Conservation (phyloP, 164 flowering plant species). For the Stephania yunnanensis region DNA sequence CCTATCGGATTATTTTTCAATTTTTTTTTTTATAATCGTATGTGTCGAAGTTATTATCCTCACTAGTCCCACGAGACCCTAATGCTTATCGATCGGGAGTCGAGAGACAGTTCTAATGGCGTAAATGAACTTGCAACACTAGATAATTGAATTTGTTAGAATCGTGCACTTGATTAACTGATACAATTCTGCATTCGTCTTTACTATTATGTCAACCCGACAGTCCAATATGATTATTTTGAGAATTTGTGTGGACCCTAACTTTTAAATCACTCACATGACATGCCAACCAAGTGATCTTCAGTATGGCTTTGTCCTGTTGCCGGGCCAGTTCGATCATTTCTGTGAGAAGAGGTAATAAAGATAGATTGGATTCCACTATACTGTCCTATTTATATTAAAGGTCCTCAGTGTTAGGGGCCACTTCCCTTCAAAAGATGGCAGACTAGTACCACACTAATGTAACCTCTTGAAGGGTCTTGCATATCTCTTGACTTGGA, state of each 20-base stretch:
- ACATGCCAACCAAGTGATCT: constrained; percentile 4
- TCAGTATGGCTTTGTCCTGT: neutral
- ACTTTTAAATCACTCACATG: neutral
- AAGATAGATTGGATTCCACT: neutral
- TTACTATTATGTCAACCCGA: no score
- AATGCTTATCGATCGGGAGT: no score
- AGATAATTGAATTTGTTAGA: no score
- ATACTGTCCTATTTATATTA: neutral
- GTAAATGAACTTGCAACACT: no score
- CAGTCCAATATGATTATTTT: neutral
- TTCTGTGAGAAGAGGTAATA: neutral
- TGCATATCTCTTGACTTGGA: no score
- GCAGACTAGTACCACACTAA: neutral
- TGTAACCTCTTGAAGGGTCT: neutral
- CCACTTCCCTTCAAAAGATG: constrained; percentile 1
- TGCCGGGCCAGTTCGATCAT: neutral
- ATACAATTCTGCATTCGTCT: no score
- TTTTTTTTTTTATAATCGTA: no score
- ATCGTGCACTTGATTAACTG: no score
- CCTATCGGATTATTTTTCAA: no score
- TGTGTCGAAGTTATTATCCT: no score
- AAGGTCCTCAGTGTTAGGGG: neutral
- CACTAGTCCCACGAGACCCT: no score
- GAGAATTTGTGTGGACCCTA: neutral
- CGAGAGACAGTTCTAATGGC: no score